phyloP scores from a whole-genome alignment of 1,284 basidiomycete species.

The Heimioporus retisporus region DNA sequence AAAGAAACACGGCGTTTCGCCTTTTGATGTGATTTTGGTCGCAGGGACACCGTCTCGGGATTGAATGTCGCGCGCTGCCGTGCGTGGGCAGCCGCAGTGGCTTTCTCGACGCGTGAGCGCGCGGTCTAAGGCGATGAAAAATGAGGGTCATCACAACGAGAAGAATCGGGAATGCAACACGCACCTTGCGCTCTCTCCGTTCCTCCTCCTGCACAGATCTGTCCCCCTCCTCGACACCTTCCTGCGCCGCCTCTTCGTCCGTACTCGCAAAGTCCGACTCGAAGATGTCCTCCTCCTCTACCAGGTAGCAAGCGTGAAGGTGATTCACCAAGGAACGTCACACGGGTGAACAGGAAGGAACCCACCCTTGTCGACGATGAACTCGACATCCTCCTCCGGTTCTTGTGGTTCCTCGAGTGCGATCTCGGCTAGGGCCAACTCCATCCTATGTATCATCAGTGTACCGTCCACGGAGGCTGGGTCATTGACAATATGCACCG shows the following conservation, averaged over 20 bases:
- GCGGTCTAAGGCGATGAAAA: slow-evolving; percentile 52
- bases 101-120: slow-evolving; percentile 65
- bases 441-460: slow-evolving; percentile 62
- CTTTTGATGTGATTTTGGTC: slow-evolving; percentile 48
- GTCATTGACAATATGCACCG: slow-evolving; percentile 50
- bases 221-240: slow-evolving; percentile 66
- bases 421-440: slow-evolving; percentile 78
- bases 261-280: slow-evolving; percentile 87
- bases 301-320: background rate
- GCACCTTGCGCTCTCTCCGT: slow-evolving; percentile 63
- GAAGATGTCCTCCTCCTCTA: slow-evolving; percentile 84
- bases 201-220: slow-evolving; percentile 70
- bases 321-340: background rate
- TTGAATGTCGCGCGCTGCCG: slow-evolving; percentile 74
- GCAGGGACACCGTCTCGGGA: slow-evolving; percentile 47
- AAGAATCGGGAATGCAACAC: slow-evolving; percentile 8
- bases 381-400: slow-evolving; percentile 78
- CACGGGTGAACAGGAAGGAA: background rate
- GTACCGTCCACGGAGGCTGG: background rate
- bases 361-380: slow-evolving; percentile 68
- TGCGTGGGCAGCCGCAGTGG: slow-evolving; percentile 71
- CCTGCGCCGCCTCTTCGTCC: slow-evolving; percentile 73
- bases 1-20: slow-evolving; percentile 64
- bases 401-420: slow-evolving; percentile 69
- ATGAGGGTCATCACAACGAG: background rate